These are phyloP conservation scores for Pecoramyces ruminantium DNA, from an alignment of 192 early-diverging fungal genomes.

Conservation along the genomic window DNA sequence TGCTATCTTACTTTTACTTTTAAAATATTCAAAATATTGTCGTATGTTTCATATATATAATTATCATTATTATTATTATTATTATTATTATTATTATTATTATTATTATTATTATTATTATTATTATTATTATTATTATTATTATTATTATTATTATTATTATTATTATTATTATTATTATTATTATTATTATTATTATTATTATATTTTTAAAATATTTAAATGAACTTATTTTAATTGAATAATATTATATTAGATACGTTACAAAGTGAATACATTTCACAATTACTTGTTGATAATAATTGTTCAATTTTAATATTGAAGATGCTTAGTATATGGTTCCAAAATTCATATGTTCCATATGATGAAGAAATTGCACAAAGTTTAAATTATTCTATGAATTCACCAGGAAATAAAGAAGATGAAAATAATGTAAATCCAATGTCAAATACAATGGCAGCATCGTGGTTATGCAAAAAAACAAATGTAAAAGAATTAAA, in stretches of 20 bases:
- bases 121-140: no score
- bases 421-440: not conserved
- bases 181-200: no score
- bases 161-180: no score
- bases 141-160: no score
- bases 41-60: constrained; percentile 20
- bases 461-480: not conserved
- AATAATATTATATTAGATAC: no score
- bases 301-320: constrained; percentile 65
- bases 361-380: not conserved
- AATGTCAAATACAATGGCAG: constrained; percentile 1
- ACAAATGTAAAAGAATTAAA: not conserved
- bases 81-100: no score
- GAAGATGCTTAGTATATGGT: constrained; percentile 57
- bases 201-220: no score
- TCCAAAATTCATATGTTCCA: constrained; percentile 21
- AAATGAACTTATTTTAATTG: no score
- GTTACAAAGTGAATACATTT: constrained; percentile 61
- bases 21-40: constrained; percentile 48
- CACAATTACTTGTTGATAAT: constrained; percentile 62
- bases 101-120: no score
- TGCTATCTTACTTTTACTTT: constrained; percentile 39
- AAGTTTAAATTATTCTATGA: not conserved
- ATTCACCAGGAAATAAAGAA: not conserved
- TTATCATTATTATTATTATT: no score